Base-by-base conservation (phyloP, 2,329 filamentous ascomycete genomes). In the Exophiala aquamarina region DNA sequence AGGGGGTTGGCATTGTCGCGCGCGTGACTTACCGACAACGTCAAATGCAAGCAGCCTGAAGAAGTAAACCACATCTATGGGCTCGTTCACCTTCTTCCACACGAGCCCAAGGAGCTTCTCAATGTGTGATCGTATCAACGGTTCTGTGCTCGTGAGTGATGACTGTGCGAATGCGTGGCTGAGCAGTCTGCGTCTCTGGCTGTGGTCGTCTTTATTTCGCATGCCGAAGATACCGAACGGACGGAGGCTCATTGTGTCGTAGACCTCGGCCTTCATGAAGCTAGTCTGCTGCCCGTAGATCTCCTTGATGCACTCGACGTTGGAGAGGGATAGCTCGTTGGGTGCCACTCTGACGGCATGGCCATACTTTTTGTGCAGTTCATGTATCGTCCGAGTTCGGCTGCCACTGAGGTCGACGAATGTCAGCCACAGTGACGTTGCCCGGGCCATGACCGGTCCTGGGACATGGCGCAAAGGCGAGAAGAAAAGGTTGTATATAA, bases 311-410 rank as follows among this genome's bases (percentile, higher is more conserved):
- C 79, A 76, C 31, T 79, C 74, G 3, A 84, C 69, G 49, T 77
- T 79, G 59, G 84, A 82, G 29, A 89, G 73, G 28, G 83, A 87
- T 52, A 91, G 66, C 57, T 89, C 84, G 15, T 71, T 73, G 0
- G 85, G 85, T 0, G 74, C 82, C 1, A 89, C 65, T 21, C 83
- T 74, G 6, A 88, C 70, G 14, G 87, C 71, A 0, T 82, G 77
- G 0, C 83, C 83, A 1, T 80, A 65, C 14, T 65, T 69, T 18
- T 70, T 63, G 61, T 87, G 81, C 3, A 79, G 80, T 1, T 66
- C 73, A 54, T 82, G 76, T 3, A 89, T 72, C 0, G 76, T 79
- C n/a, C 10, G 14, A n/a, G 40, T 43, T 7, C 40, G 40, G 7
- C 19, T 8, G 3, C 40, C 40, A 33, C 23, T 15, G 13, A 43